These are phyloP conservation scores for Lactarius hatsudake DNA, from an alignment of 768 basidiomycete genomes.

Conservation along the genomic window DNA sequence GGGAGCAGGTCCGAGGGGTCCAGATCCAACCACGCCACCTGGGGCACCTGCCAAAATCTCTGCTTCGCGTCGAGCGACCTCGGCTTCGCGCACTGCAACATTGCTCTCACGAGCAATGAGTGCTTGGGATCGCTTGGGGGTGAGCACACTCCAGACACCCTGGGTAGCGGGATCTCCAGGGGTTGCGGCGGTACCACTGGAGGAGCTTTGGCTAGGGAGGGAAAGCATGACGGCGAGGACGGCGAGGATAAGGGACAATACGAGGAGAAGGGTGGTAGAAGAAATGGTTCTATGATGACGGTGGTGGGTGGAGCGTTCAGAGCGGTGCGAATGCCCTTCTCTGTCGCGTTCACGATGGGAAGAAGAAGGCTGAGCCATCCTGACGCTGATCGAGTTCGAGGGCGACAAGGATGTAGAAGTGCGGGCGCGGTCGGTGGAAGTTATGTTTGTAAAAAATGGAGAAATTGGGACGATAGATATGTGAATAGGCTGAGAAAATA, in stretches of 20 bases:
- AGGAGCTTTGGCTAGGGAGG: conserved; percentile 56
- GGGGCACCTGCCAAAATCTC: conserved; percentile 81
- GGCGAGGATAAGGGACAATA: conserved; percentile 80
- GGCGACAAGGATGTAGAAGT: conserved; percentile 79
- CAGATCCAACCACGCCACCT: conserved; percentile 66
- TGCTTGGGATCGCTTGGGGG: conserved; percentile 78
- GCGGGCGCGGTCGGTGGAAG: conserved; percentile 61
- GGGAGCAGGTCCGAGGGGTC: conserved; percentile 39
- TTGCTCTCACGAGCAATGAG: conserved; percentile 76
- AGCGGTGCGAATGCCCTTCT: conserved; percentile 50
- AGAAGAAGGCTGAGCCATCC: conserved; percentile 87
- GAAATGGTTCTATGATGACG: conserved; percentile 85
- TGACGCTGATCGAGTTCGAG: conserved; percentile 59
- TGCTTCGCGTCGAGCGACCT: conserved; percentile 86
- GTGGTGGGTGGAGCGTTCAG: conserved; percentile 60
- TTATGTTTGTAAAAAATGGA: conserved; percentile 41
- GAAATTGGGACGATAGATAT: conserved; percentile 2
- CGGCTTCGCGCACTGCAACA: conserved; percentile 80
- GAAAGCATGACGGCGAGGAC: conserved; percentile 92
- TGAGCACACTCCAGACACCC: conserved; percentile 70
- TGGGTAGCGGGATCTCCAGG: conserved; percentile 36
- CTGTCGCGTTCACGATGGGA: conserved; percentile 62
- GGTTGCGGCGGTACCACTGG: conserved; percentile 28
- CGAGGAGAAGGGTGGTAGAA: conserved; percentile 83
- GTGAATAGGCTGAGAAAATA: conserved; percentile 7